phyloP scores from a whole-genome alignment of 257 asterid genomes.

The Nicotiana attenuata region DNA sequence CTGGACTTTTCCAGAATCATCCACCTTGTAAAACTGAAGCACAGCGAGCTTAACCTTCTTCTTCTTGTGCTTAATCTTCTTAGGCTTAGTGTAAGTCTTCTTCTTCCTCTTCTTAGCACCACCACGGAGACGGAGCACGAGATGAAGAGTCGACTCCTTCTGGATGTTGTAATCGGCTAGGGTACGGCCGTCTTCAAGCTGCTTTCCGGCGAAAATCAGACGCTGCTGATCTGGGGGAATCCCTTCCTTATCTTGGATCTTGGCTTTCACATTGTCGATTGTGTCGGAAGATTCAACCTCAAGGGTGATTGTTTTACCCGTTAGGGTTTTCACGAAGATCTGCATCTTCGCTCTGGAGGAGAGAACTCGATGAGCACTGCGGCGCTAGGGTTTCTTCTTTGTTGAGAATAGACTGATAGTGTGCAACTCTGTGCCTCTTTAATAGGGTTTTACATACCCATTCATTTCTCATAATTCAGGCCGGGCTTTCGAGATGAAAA shows the following conservation, averaged over 20 bases:
- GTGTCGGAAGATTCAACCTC: constrained; percentile 4
- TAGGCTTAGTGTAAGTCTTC: constrained; percentile 75
- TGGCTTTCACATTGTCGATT: constrained; percentile 9
- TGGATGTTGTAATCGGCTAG: constrained; percentile 10
- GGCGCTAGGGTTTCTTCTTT: neutral
- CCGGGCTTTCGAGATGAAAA: neutral
- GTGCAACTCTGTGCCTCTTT: neutral
- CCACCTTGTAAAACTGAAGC: constrained; percentile 65
- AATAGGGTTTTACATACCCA: neutral
- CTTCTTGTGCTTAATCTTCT: constrained; percentile 66
- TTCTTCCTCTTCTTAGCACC: constrained; percentile 77
- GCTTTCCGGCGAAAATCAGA: constrained; percentile 2
- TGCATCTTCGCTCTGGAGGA: constrained; percentile 45
- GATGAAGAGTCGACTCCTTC: constrained; percentile 67
- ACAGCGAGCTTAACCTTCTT: constrained; percentile 69
- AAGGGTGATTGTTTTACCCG: constrained; percentile 60
- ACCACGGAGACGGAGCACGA: constrained; percentile 64
- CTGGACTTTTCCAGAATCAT: constrained; percentile 63
- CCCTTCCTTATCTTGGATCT: constrained; percentile 8
- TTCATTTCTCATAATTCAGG: neutral
- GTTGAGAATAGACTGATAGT: neutral
- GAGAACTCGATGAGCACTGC: neutral
- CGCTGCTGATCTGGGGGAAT: constrained; percentile 9
- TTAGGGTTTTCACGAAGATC: constrained; percentile 79
- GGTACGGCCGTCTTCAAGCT: neutral